phyloP scores from a whole-genome alignment of 2,329 filamentous ascomycete genomes.

The Talaromyces pinophilus region DNA sequence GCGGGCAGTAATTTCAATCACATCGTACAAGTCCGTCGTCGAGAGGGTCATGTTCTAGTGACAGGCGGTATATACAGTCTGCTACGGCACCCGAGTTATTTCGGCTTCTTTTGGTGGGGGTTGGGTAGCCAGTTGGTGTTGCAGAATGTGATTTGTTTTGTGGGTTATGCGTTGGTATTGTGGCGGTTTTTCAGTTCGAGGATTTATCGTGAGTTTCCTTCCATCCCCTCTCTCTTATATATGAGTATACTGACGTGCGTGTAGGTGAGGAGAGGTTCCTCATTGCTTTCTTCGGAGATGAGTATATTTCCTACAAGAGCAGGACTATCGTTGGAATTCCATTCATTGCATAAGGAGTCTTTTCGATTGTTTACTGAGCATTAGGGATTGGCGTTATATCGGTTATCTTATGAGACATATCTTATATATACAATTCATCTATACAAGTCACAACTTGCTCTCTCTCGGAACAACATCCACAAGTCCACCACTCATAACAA shows the following conservation, averaged over 20 bases:
- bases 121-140: conserved; percentile 90
- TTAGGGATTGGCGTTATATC: not conserved
- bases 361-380: not conserved
- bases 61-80: conserved; percentile 75
- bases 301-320: conserved; percentile 74
- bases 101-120: conserved; percentile 98
- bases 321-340: conserved; percentile 78
- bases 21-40: conserved; percentile 69
- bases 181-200: conserved; percentile 81
- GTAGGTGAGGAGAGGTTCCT: conserved; percentile 76
- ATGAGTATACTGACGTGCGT: conserved; percentile 36
- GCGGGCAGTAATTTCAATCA: conserved; percentile 93
- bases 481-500: conserved; percentile 60
- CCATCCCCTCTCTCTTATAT: not conserved
- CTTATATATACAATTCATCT: not conserved
- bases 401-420: not conserved
- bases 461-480: conserved; percentile 35
- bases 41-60: conserved; percentile 75
- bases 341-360: conserved; percentile 57
- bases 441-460: conserved; percentile 51
- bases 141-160: conserved; percentile 77
- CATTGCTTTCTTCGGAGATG: conserved; percentile 77
- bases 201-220: conserved; percentile 60
- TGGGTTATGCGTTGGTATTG: conserved; percentile 71
- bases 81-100: conserved; percentile 87